Conservation (phyloP, 106 monocot genomes). For the Dioscorea dumetorum region DNA sequence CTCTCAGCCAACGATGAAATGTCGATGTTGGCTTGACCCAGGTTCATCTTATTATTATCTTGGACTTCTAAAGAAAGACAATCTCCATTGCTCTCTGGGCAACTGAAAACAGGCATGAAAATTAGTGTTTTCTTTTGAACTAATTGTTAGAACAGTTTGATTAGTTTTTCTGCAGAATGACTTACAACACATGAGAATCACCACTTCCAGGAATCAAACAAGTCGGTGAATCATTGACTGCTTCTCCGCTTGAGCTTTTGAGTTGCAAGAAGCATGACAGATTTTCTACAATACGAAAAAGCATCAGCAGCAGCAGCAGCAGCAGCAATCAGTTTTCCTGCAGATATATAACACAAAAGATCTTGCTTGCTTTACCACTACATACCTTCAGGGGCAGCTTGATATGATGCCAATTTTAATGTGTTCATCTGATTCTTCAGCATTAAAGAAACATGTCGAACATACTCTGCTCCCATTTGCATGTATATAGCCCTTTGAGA, state of each 20-base stretch:
- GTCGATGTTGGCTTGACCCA: conserved; percentile 53
- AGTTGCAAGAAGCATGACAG: conserved; percentile 56
- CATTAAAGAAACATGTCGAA: conserved; percentile 44
- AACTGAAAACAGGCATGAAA: conserved; percentile 31
- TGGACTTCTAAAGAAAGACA: conserved; percentile 61
- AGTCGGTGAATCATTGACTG: conserved; percentile 17
- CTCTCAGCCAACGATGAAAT: conserved; percentile 55
- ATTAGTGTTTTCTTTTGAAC: neutral
- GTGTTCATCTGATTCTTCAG: conserved; percentile 61
- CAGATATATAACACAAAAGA: no score
- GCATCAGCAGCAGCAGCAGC: conserved; percentile 7
- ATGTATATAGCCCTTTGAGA: conserved; percentile 53
- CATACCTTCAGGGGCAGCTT: conserved; percentile 62
- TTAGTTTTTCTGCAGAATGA: neutral
- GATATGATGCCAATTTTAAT: conserved; percentile 40
- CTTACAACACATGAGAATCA: conserved; percentile 74
- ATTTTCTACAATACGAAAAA: conserved; percentile 28
- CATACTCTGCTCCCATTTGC: conserved; percentile 60
- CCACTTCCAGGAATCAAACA: conserved; percentile 62
- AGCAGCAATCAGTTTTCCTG: neutral
- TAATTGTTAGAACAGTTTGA: neutral
- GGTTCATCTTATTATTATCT: conserved; percentile 30
- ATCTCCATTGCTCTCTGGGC: conserved; percentile 69
- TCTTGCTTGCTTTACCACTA: conserved; percentile 4
- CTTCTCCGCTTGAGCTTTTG: conserved; percentile 37